phyloP scores from a whole-genome alignment of 768 basidiomycete species.

The Hygrocybe coccinea region DNA sequence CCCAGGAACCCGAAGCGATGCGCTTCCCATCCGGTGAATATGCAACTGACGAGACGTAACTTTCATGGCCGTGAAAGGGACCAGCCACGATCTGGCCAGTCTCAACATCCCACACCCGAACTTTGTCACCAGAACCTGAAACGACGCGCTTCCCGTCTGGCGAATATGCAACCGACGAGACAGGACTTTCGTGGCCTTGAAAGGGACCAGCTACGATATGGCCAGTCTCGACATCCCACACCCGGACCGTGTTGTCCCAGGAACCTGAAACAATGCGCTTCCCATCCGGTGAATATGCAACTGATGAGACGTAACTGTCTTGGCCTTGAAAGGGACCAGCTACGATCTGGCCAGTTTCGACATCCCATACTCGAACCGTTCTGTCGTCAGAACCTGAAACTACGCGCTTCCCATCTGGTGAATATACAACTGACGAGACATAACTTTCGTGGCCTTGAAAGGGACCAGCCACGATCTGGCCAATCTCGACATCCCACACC shows the following conservation, averaged over 20 bases:
- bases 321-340: not conserved
- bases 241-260: not conserved
- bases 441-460: no score
- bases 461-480: no score
- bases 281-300: not conserved
- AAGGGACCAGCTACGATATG: not conserved
- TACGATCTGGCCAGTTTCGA: not conserved
- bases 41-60: conserved; percentile 25
- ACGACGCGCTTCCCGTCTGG: not conserved
- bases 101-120: no score
- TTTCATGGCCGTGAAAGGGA: not conserved
- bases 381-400: conserved; percentile 49
- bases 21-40: conserved; percentile 49
- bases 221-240: not conserved
- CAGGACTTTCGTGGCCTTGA: not conserved
- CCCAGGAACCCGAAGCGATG: conserved; percentile 47
- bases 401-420: conserved; percentile 46
- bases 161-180: not conserved
- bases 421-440: conserved; percentile 38
- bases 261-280: not conserved
- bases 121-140: no score
- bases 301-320: not conserved
- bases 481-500: no score
- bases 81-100: no score
- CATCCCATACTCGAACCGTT: conserved; percentile 35